Percentiles rank a stretch among this genome's conserved stretches.
Evolutionary conservation across 768 basidiomycete species (phyloP).

Genomic region (Suillus bovinus): DNA sequence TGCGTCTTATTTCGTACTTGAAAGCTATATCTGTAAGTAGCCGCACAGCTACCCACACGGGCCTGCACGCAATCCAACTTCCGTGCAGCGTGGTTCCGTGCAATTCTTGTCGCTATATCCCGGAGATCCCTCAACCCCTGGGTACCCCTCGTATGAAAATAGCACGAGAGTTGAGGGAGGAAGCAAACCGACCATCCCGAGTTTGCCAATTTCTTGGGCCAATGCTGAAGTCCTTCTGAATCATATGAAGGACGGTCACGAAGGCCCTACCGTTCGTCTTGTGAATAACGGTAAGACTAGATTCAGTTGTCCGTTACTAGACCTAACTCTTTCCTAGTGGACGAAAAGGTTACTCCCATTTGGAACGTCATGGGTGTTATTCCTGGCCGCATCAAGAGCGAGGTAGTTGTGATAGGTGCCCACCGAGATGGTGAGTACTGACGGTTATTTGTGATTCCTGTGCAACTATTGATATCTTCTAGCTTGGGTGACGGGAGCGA

Average conservation of each 20-base stretch:
- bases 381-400: constrained; percentile 63
- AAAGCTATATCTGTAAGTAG: background rate
- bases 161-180: constrained; percentile 50
- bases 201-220: constrained; percentile 65
- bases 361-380: constrained; percentile 72
- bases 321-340: constrained; percentile 30
- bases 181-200: constrained; percentile 57
- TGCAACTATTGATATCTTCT: background rate
- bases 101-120: constrained; percentile 63
- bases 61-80: constrained; percentile 60
- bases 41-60: constrained; percentile 57
- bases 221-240: constrained; percentile 61
- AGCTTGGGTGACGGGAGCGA: constrained; percentile 57
- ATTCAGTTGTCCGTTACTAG: background rate
- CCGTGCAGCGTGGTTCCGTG: constrained; percentile 67
- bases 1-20: constrained; percentile 21
- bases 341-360: constrained; percentile 61
- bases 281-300: constrained; percentile 53
- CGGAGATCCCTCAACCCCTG: constrained; percentile 48
- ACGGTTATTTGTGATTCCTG: background rate
- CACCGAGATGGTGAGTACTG: constrained; percentile 62
- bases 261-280: constrained; percentile 48
- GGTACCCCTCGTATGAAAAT: constrained; percentile 66
- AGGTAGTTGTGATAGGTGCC: constrained; percentile 69
- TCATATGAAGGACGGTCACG: constrained; percentile 45